Base-by-base conservation (phyloP, 2,329 filamentous ascomycete genomes). In the Apiospora phragmitis region DNA sequence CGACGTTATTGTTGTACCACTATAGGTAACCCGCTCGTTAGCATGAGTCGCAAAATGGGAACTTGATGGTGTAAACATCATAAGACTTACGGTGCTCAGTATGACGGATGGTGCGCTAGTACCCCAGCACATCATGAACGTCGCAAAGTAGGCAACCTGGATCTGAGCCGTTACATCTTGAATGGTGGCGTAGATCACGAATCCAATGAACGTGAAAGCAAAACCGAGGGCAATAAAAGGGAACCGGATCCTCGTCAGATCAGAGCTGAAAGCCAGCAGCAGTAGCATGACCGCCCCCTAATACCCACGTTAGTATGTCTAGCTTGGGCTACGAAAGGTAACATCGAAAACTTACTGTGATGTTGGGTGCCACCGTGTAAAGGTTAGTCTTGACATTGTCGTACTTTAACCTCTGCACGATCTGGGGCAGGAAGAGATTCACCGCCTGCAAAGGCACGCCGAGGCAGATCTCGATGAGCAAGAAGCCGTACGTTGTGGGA, bases 1-100 rank as follows among this genome's bases (percentile, higher is more conserved):
- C 92, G 70, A 94, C 88, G 78, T 95, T 95, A 84, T 95, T 95
- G 82, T 93, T 95, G 82, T 94, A 94, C 91, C 90, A 92, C 77
- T 79, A 55, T 8, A n/a, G n/a, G n/a, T n/a, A n/a, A n/a, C n/a
- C n/a, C n/a, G n/a, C n/a, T n/a, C n/a, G n/a, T n/a, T n/a, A n/a
- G n/a, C n/a, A n/a, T n/a, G n/a, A n/a, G n/a, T 1, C 4, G 2
- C 2, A 16, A 21, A 9, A 1, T 29, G 21, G 11, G 47, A 32
- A 8, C 38, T n/a, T 43, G 24, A 75, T 70, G 12, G 32, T 3
- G 14, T 18, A 65, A 5, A 26, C 18, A 4, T n/a, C 29, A 32
- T 7, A 43, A 3, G 43, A 74, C 77, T 74, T 73, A 80, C 78
- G 14, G 80, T 80, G 68, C 78, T 80, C 21, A 91, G 83, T 16